Conservation (phyloP, 805 yeast genomes). For the Cyberlindnera euphorbiiphila region DNA sequence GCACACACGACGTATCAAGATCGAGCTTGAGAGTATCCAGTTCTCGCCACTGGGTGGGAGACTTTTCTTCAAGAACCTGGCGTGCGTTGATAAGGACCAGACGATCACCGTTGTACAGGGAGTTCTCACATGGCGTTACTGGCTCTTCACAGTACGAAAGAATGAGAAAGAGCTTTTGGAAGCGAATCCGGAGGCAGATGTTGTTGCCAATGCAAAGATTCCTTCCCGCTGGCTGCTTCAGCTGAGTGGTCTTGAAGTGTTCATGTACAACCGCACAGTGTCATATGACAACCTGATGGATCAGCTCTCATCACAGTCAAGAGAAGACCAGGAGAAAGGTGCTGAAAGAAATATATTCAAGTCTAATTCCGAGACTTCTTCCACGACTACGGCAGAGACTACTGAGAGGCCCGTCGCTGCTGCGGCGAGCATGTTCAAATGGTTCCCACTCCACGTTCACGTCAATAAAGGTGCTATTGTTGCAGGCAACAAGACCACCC, state of each 20-base stretch:
- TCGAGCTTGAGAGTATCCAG: conserved; percentile 70
- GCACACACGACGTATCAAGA: conserved; percentile 52
- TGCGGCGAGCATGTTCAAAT: conserved; percentile 24
- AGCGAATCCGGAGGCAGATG: conserved; percentile 19
- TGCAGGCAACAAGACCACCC: conserved; percentile 75
- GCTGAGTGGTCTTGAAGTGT: conserved; percentile 77
- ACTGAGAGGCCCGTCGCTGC: not conserved
- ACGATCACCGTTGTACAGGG: conserved; percentile 69
- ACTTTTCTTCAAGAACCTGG: conserved; percentile 68
- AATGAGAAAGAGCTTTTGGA: conserved; percentile 12
- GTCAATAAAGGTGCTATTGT: conserved; percentile 69
- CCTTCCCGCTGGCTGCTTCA: conserved; percentile 56
- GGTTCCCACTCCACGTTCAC: conserved; percentile 60
- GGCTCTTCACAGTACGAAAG: conserved; percentile 52
- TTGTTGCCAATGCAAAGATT: conserved; percentile 39
- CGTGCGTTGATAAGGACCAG: conserved; percentile 68
- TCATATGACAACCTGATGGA: conserved; percentile 69
- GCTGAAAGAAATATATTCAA: conserved; percentile 16
- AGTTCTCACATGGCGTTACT: conserved; percentile 84
- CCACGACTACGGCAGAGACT: conserved; percentile 7
- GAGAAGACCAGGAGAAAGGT: conserved; percentile 12
- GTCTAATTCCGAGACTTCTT: conserved; percentile 16
- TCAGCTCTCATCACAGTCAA: conserved; percentile 24
- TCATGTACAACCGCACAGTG: conserved; percentile 71
- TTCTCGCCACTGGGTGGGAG: conserved; percentile 82